Evolutionary conservation across 441 rosid genomes (phyloP), one percentile per base, ranked within the genome.

Genomic region (Gossypium trilobum): DNA sequence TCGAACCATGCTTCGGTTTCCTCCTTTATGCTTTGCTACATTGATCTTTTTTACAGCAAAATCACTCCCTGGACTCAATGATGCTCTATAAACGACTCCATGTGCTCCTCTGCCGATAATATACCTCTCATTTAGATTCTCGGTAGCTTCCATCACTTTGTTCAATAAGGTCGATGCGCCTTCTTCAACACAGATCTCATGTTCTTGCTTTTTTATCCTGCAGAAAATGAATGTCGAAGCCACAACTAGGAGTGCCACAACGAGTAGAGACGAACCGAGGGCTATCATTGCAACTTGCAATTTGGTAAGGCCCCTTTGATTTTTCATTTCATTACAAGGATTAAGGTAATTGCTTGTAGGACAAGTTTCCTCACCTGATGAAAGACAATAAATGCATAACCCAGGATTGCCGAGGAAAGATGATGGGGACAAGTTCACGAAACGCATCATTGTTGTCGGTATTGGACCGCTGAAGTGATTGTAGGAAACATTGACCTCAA

Each of bases 51-150:
- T 91, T 3, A 86, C 83, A 0, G 94, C 97, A 62, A 80, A 91
- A 44, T 77, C 78, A 20, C 75, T 52, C 36, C 82, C 84, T 0
- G 82, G 78, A 4, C 76, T 82, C 73, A 91, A 23, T 8, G 81
- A 72, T 25, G 88, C 96, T 82, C 82, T 88, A 67, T 84, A 90
- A 22, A 90, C 87, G 39, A 83, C 79, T 70, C 96, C 97, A 54
- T 92, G 97, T 19, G 85, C 87, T 75, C 96, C 97, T 75, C 79
- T 88, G 31, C 96, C 97, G 6, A 92, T 80, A 73, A 87, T 79
- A 56, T 85, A 83, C 68, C 72, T 85, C 44, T 85, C 91, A 36
- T 78, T 76, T 13, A 92, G 89, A 72, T 90, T 90, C 66, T 85
- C 94, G 0, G 93, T 89, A 20, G 91, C 97, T 75, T 80, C 82